These are phyloP conservation scores for Metschnikowia lunata DNA, from an alignment of 805 yeast species.

Conservation along the genomic window DNA sequence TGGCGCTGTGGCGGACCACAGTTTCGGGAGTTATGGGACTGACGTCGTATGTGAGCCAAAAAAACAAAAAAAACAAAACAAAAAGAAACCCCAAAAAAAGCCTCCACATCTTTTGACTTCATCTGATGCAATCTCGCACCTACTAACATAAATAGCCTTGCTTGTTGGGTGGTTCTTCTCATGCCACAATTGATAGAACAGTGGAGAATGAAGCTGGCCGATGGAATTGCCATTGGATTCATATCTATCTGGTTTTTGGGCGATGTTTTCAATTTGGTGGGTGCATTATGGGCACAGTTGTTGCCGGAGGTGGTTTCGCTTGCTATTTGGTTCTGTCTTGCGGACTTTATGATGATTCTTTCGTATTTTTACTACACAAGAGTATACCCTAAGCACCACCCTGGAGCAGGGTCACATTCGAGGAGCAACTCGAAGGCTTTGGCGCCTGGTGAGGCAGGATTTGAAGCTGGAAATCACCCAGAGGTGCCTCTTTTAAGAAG, in stretches of 20 bases:
- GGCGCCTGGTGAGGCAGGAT: neutral
- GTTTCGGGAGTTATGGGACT: slow-evolving; percentile 67
- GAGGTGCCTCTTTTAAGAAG: slow-evolving; percentile 41
- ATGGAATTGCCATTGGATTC: slow-evolving; percentile 69
- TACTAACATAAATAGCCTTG: slow-evolving; percentile 37
- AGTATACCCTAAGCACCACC: slow-evolving; percentile 38
- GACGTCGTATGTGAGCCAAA: slow-evolving; percentile 39
- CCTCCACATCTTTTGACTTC: too few species aligned
- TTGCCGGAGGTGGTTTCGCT: slow-evolving; percentile 66
- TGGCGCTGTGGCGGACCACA: slow-evolving; percentile 29
- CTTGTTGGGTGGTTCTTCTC: slow-evolving; percentile 75
- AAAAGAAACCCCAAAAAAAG: too few species aligned
- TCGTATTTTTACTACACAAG: slow-evolving; percentile 56
- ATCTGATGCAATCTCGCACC: too few species aligned
- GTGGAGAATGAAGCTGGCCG: slow-evolving; percentile 71
- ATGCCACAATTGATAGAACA: slow-evolving; percentile 78
- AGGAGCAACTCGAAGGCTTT: neutral
- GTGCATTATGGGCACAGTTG: slow-evolving; percentile 65
- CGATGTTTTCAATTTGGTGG: slow-evolving; percentile 62
- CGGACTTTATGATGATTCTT: slow-evolving; percentile 55
- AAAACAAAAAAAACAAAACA: too few species aligned
- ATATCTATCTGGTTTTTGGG: slow-evolving; percentile 69
- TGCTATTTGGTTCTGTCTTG: slow-evolving; percentile 74
- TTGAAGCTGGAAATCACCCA: slow-evolving; percentile 6
- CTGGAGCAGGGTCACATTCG: slow-evolving; percentile 1